phyloP scores from a whole-genome alignment of 306 rosid species.

The Lathyrus tuberosus region DNA sequence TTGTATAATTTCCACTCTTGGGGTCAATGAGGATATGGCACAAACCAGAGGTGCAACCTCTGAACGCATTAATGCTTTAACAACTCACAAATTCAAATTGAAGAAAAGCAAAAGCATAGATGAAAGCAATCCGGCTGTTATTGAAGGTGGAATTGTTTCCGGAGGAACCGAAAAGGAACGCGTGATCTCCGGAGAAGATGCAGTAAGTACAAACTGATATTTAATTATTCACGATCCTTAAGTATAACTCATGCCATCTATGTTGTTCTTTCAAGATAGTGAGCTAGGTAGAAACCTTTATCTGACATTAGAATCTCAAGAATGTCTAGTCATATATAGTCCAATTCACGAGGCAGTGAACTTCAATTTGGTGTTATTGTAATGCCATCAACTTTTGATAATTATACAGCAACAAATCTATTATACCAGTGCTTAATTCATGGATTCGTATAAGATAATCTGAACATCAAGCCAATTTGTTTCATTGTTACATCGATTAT shows the following conservation, averaged over 20 bases:
- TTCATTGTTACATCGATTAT: neutral
- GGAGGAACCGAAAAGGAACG: too few relatives aligned
- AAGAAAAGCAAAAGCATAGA: too few relatives aligned
- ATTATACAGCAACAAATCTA: neutral
- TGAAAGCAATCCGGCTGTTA: too few relatives aligned
- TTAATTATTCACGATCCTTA: constrained; percentile 8
- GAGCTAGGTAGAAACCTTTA: neutral
- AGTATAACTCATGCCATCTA: neutral
- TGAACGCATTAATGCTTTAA: too few relatives aligned
- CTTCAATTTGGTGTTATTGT: neutral
- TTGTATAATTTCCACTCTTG: too few relatives aligned
- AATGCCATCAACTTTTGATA: neutral
- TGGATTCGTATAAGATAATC: neutral
- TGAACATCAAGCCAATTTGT: neutral
- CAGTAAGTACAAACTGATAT: constrained; percentile 54
- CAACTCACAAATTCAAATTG: too few relatives aligned
- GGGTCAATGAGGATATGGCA: too few relatives aligned
- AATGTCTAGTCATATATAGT: neutral
- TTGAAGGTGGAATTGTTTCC: too few relatives aligned
- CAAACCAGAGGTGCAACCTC: constrained; percentile 77
- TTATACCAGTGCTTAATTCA: neutral
- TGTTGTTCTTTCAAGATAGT: neutral
- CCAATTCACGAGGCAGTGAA: neutral
- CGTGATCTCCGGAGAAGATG: constrained; percentile 78
- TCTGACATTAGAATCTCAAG: neutral